These are phyloP conservation scores for Theobroma cacao DNA, from an alignment of 345 rosid genomes.

Conservation along the genomic window DNA sequence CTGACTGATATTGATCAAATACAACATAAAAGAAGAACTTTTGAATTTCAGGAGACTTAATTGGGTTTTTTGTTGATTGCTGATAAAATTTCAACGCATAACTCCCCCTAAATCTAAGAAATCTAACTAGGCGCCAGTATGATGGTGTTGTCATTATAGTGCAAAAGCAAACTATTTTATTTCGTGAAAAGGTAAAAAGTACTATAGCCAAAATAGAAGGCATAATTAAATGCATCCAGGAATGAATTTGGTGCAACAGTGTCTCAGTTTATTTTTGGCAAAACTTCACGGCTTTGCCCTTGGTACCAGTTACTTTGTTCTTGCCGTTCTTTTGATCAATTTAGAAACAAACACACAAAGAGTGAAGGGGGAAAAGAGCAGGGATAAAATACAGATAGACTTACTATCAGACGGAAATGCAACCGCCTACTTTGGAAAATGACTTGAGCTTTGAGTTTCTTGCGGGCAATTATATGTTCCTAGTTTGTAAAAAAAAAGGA, in stretches of 20 bases:
- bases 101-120: neutral
- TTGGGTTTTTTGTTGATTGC: neutral
- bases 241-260: neutral
- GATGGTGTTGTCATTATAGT: neutral
- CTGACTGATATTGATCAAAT: neutral
- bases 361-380: neutral
- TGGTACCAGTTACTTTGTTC: neutral
- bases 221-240: neutral
- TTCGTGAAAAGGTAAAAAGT: neutral
- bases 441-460: neutral
- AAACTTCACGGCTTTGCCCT: neutral
- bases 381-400: neutral
- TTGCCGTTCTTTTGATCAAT: neutral
- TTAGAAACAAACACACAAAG: neutral
- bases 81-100: neutral
- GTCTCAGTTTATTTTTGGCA: neutral
- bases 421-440: neutral
- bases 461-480: neutral
- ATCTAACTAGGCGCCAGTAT: neutral
- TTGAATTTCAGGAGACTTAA: neutral
- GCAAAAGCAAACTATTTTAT: neutral
- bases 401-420: neutral
- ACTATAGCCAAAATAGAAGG: neutral
- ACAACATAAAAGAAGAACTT: neutral
- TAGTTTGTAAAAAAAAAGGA: neutral